Percentiles rank a stretch among this genome's conserved stretches.
phyloP scores from a whole-genome alignment of 2,329 filamentous ascomycete species.

The Ceratocystis diversiconidia region DNA sequence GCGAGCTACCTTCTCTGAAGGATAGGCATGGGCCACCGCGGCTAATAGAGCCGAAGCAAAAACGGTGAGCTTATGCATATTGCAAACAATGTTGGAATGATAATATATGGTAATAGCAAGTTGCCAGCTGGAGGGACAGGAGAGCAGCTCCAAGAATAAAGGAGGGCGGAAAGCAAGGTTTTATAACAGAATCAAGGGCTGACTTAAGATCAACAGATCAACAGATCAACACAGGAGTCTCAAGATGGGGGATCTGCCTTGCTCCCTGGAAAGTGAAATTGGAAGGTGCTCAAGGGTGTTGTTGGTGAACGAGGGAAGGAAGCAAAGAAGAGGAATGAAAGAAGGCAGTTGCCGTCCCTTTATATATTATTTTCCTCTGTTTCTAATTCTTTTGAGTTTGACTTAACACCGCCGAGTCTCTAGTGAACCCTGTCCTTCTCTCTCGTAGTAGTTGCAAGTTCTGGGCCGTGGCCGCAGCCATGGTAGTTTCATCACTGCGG shows the following conservation, averaged over 20 bases:
- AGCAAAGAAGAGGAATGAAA: neutral
- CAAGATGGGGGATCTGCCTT: neutral
- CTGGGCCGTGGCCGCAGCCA: neutral
- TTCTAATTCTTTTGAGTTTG: neutral
- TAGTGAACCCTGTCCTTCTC: neutral
- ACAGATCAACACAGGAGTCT: neutral
- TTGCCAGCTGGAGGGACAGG: neutral
- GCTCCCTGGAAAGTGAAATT: constrained; percentile 4
- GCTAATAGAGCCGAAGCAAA: constrained; percentile 16
- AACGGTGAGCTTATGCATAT: constrained; percentile 15
- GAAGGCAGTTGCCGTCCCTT: neutral
- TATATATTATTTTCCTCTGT: neutral
- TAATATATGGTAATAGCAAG: neutral
- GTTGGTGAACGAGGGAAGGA: neutral
- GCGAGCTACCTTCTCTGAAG: constrained; percentile 3
- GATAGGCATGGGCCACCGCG: constrained; percentile 11
- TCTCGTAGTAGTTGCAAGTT: neutral
- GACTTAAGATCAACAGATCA: no score
- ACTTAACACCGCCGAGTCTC: neutral
- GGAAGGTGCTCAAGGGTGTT: neutral
- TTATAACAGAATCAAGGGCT: neutral
- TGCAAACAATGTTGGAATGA: neutral
- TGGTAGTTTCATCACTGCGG: neutral
- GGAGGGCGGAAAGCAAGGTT: neutral
- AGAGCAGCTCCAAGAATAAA: neutral